Base-by-base conservation (phyloP, 208 protist genomes). In the Phytomonas francai region DNA sequence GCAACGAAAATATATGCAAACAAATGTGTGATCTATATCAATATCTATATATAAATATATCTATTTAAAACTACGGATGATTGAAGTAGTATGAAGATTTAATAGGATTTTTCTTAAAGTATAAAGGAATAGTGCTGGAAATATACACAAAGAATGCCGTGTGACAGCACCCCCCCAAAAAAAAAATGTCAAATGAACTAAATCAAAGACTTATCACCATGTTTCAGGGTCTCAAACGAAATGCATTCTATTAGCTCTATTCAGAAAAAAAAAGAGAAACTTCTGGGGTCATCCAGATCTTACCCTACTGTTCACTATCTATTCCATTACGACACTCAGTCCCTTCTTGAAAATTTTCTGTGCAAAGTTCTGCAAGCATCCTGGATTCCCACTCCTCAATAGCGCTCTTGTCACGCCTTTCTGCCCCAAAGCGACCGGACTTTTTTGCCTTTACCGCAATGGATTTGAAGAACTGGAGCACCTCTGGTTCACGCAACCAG, bases 381-480 rank as follows among this genome's bases (percentile, higher is more conserved):
- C 91, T 70, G 7, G 81, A 71, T 71, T 96, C 88, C 91, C 91
- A 96, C 69, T 96, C 88, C 16, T 96, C 88, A 49, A 96, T 85
- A 30, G 73, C 68, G 22, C 73, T 76, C 45, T 78, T 83, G 68
- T 96, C 91, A 30, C 85, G 78, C 29, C 89, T 79, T 59, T 93
- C 87, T 22, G 73, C 65, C 5, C 77, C 83, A 54, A 65, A 58
- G 30, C 87, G 79, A 3, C 79, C 80, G 33, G 72, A 61, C 54
- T 79, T 81, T 59, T 91, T 92, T 31, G 86, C 82, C 70, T 96
- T 96, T 27, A 71, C 65, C 6, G 81, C 84, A 58, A 96, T 94
- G 22, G 59, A 59, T 66, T 89, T 88, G 76, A 96, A 96, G 68
- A 73, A 87, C 49, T 92, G 85, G 29, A 89, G 74, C 33, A 94